Percentiles rank a stretch among this genome's conserved stretches.
Conservation (phyloP, 2,329 filamentous ascomycete genomes). For the Colletotrichum horii region DNA sequence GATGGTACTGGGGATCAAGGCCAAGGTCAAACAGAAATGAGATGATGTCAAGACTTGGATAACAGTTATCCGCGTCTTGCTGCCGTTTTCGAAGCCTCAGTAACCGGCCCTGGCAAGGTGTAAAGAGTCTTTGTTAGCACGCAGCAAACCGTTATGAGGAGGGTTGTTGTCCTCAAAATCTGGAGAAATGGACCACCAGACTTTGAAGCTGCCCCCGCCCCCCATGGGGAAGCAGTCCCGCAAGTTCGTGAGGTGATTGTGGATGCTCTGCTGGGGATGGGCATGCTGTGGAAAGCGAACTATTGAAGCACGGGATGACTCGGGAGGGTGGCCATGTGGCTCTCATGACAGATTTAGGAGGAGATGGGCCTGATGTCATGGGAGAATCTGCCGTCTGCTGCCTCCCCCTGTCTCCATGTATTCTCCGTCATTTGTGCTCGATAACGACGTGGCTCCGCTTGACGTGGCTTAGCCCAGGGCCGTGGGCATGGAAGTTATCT, state of each 20-base stretch:
- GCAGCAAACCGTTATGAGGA: not conserved
- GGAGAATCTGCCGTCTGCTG: not conserved
- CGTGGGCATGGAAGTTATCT: too few relatives aligned
- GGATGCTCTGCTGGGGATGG: not conserved
- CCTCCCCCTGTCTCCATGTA: not conserved
- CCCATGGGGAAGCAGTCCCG: slow-evolving; percentile 17
- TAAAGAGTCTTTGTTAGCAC: fast-evolving
- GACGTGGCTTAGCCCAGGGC: not conserved
- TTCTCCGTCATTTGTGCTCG: not conserved
- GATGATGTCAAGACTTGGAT: not conserved
- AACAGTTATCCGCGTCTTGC: fast-evolving
- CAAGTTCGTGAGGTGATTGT: slow-evolving; percentile 10
- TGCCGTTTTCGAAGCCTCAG: fast-evolving
- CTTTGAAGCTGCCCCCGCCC: not conserved
- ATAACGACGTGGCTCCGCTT: not conserved
- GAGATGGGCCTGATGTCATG: not conserved
- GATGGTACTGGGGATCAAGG: not conserved
- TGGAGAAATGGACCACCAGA: not conserved
- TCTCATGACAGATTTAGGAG: not conserved
- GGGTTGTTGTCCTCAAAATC: not conserved
- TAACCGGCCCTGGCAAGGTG: fast-evolving
- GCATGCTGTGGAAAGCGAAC: not conserved
- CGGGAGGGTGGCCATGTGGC: not conserved
- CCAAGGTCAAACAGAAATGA: not conserved
- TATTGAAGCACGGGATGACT: not conserved